Conservation (phyloP, 1,284 basidiomycete genomes). For the Sporisorium graminicola region DNA sequence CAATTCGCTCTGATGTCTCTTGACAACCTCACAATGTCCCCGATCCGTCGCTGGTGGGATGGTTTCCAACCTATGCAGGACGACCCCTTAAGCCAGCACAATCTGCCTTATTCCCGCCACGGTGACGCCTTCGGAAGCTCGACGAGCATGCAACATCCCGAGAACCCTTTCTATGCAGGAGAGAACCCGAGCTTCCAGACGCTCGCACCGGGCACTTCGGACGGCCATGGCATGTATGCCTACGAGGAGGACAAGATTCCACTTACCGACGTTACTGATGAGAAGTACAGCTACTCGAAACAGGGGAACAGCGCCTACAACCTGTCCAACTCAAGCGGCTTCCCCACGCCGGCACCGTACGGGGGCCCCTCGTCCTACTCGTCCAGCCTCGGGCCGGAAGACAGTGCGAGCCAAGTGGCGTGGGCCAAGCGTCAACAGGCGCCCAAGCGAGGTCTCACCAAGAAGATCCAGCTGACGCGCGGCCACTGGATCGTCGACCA, state of each 20-base stretch:
- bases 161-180: conserved; percentile 46
- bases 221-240: conserved; percentile 31
- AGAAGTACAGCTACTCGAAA: conserved; percentile 46
- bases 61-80: conserved; percentile 38
- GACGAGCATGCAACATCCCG: conserved; percentile 26
- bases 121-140: conserved; percentile 20
- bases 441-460: conserved; percentile 72
- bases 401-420: conserved; percentile 56
- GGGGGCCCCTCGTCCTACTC: conserved; percentile 40
- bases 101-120: conserved; percentile 19
- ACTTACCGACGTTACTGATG: conserved; percentile 47
- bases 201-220: conserved; percentile 30
- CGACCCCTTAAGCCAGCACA: conserved; percentile 34
- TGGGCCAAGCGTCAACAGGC: conserved; percentile 69
- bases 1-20: neutral
- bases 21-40: conserved; percentile 20
- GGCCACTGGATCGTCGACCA: conserved; percentile 70
- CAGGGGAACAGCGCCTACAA: conserved; percentile 25
- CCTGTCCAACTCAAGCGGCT: conserved; percentile 19
- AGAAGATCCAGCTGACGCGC: conserved; percentile 89
- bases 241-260: conserved; percentile 59
- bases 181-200: conserved; percentile 49
- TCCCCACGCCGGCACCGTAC: conserved; percentile 40
- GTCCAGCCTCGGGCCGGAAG: conserved; percentile 47
- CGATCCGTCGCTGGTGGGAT: conserved; percentile 25